A percentile compares a stretch with the other conserved stretches of the same genome.
These are phyloP conservation scores for Cicer arietinum DNA, from an alignment of 306 rosid species.

Conservation along the genomic window DNA sequence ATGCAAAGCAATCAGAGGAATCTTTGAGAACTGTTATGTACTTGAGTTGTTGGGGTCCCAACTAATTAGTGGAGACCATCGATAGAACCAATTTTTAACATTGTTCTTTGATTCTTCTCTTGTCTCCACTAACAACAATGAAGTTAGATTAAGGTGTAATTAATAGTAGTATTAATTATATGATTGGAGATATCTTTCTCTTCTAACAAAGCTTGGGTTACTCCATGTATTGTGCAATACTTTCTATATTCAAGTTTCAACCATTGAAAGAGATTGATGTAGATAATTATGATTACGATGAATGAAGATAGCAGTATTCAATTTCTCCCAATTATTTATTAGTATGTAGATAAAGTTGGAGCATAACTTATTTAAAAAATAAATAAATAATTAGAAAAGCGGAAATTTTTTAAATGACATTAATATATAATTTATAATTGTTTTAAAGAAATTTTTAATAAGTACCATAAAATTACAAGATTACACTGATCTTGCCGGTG, in stretches of 20 bases:
- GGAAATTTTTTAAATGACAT: no score
- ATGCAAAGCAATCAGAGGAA: conserved; percentile 58
- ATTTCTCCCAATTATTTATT: background rate
- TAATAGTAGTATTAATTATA: background rate
- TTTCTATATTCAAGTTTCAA: no score
- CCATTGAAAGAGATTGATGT: background rate
- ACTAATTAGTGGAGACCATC: background rate
- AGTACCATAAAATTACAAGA: no score
- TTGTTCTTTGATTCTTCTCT: no score
- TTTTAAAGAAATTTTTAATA: no score
- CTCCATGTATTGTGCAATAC: background rate
- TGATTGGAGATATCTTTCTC: background rate
- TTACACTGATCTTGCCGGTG: no score
- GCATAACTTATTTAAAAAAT: no score
- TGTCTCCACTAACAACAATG: no score
- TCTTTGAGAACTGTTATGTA: conserved; percentile 70
- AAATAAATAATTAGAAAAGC: no score
- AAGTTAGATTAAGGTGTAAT: no score
- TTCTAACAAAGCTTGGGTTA: background rate
- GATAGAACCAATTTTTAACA: background rate
- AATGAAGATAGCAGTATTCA: background rate
- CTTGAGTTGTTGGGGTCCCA: conserved; percentile 57
- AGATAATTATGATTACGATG: background rate
- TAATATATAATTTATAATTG: no score
- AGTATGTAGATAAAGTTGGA: no score